Evolutionary conservation across 352 stramenopile genomes (phyloP).

Genomic region (Pythium periplocum): DNA sequence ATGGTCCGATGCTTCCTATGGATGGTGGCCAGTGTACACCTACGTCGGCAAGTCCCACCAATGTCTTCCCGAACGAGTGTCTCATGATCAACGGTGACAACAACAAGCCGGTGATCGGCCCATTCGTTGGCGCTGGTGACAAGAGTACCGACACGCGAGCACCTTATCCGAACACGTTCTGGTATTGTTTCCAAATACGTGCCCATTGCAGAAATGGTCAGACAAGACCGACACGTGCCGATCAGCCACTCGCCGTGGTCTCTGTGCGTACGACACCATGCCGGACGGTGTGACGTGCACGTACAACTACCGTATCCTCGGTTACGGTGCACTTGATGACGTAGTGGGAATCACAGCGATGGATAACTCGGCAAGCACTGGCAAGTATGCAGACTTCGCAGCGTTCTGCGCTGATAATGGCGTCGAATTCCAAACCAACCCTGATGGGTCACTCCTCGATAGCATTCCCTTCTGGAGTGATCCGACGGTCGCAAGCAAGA

Average conservation of each 20-base stretch:
- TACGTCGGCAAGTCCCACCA: slow-evolving; percentile 10
- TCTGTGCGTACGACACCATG: slow-evolving; percentile 39
- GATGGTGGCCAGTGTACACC: slow-evolving; percentile 61
- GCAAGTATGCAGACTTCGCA: slow-evolving; percentile 49
- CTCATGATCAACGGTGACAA: slow-evolving; percentile 74
- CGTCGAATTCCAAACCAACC: slow-evolving; percentile 52
- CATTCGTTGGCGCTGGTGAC: slow-evolving; percentile 49
- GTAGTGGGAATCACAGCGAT: slow-evolving; percentile 74
- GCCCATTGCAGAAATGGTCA: slow-evolving; percentile 25
- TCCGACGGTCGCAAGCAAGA: slow-evolving; percentile 39
- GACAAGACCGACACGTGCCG: slow-evolving; percentile 46
- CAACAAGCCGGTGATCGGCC: slow-evolving; percentile 51
- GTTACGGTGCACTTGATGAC: slow-evolving; percentile 67
- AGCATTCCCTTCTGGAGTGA: slow-evolving; percentile 61
- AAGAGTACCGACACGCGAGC: slow-evolving; percentile 49
- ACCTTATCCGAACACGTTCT: slow-evolving; percentile 67
- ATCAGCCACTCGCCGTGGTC: slow-evolving; percentile 22
- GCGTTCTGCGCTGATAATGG: slow-evolving; percentile 56
- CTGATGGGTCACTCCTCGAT: slow-evolving; percentile 24
- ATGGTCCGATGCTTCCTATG: slow-evolving; percentile 64
- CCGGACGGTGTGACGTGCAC: slow-evolving; percentile 62
- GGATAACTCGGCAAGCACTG: slow-evolving; percentile 21
- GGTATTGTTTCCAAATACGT: slow-evolving; percentile 75
- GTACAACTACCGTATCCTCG: slow-evolving; percentile 68
- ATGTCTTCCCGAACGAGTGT: slow-evolving; percentile 46